Evolutionary conservation across 441 rosid species (phyloP).

Genomic region (Mallotus japonicus): DNA sequence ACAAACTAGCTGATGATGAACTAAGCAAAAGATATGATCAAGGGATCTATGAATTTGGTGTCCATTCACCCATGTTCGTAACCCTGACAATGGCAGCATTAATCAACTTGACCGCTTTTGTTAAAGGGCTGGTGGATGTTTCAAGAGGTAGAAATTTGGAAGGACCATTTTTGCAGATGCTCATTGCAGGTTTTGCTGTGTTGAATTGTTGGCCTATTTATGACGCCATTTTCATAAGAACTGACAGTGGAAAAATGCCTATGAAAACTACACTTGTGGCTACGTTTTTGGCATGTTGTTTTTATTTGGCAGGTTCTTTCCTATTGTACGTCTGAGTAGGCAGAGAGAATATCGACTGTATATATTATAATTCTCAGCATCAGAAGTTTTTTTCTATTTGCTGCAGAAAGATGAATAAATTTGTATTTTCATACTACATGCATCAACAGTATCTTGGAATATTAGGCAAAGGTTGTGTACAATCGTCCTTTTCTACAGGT

Average conservation of each 20-base stretch:
- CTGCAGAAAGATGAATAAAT: no score
- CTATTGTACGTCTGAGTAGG: not conserved
- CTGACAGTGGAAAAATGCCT: conserved; percentile 51
- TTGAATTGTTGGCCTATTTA: conserved; percentile 56
- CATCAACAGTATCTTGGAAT: no score
- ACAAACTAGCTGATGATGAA: conserved; percentile 44
- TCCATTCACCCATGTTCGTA: conserved; percentile 53
- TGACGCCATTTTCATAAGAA: conserved; percentile 54
- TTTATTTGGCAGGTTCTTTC: conserved; percentile 31
- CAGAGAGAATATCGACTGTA: no score
- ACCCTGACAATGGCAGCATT: conserved; percentile 40
- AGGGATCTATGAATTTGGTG: conserved; percentile 60
- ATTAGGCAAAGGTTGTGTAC: no score
- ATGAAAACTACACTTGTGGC: conserved; percentile 32
- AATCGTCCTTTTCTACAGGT: no score
- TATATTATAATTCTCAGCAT: no score
- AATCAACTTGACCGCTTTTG: conserved; percentile 43
- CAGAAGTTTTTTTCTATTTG: no score
- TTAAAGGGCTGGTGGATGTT: conserved; percentile 26
- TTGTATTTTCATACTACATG: no score
- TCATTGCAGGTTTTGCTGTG: conserved; percentile 41
- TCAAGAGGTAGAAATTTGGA: conserved; percentile 13
- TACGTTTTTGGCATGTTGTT: conserved; percentile 27
- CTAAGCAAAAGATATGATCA: conserved; percentile 49
- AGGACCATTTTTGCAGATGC: conserved; percentile 34